Base-by-base conservation (phyloP, 192 early-diverging fungal species). In the Powellomyces hirtus region DNA sequence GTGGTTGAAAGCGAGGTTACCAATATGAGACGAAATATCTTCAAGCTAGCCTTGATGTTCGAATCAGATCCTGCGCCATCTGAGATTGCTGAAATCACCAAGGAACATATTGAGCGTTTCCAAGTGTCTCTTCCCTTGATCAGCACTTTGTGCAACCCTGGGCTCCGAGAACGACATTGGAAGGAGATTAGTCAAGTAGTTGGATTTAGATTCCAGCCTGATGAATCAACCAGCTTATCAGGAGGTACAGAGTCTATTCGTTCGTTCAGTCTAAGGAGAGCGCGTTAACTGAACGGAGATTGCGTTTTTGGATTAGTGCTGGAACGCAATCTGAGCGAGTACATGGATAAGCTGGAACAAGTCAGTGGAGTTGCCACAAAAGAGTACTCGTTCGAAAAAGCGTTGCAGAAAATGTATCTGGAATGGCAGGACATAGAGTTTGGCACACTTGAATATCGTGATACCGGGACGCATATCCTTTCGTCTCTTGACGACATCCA, bases 351-450 rank as follows among this genome's bases (percentile, higher is more conserved):
- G 42, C 64, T 86, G 61, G 85, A 86, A 55, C 51, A 72, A 40
- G 82, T 86, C 27, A 75, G 74, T 40, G 73, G 72, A 1, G 77
- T 82, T 11, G 85, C 85, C 26, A 79, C 84, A 14, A 86, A 86
- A 57, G 85, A 86, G 64, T 86, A 77, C 64, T 86, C 85, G 50
- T 86, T 86, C 65, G 85, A 86, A 57, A 86, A 86, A 64, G 85
- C 83, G 4, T 66, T 86, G 16, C 83, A 86, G 46, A 86, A 86
- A 59, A 86, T 86, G 85, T 85, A 85, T 59, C 38, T 64, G 13
- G 85, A 86, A 64, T 86, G 85, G 85, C 76, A 86, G 51, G 75
- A 71, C 11, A 72, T 86, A 16, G 79, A 83, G 68, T 75, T 86
- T 33, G 77, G 64, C 26, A 79, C 81, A 2, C 35, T 86, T 30